Base-by-base conservation (phyloP, 108 stramenopile species). In the Stephanodiscus minutulus region DNA sequence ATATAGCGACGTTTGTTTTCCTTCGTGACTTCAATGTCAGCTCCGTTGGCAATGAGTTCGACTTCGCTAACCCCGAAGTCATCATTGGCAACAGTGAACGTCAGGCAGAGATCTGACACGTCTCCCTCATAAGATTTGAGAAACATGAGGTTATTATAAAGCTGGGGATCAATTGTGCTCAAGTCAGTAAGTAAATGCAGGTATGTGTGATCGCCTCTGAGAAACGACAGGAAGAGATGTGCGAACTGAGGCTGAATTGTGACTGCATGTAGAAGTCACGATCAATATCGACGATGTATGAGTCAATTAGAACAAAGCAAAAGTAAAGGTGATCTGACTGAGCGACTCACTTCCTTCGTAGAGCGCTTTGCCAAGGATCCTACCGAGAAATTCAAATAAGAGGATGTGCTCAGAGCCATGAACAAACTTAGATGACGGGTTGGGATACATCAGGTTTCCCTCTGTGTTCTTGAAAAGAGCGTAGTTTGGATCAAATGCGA, bases 161-260 rank as follows among this genome's bases (percentile, higher is more conserved):
- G 92, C 79, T 95, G 93, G 17, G 70, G 64, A 76, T 99, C 98
- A 55, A 98, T 85, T 1, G 94, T 87, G 33, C 83, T 76, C 9
- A 98, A 88, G 71, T 98, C 98, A 11, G 92, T 86, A 12, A 98
- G 70, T 61, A 91, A 80, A 61, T 97, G 86, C 8, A 97, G 78
- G 68, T 86, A 96, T 74, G 92, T 91, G 72, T 96, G 96, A 73
- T 94, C 91, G 3, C 97, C 95, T 11, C 93, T 88, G 24, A 99
- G 80, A 67, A 96, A 96, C 4, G 92, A 85, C 12, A 99, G 85
- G 73, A 98, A 98, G 79, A 98, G 96, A 55, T 94, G 97, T 7
- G 99, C 96, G 82, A 99, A 99, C 62, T 91, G 92, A 39, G 97
- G 98, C 54, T 96, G 91, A 24, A 99, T 91, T 28, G 97, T 96